Evolutionary conservation across 805 yeast species (phyloP).

Genomic region (Zygotorulaspora chibaensis): DNA sequence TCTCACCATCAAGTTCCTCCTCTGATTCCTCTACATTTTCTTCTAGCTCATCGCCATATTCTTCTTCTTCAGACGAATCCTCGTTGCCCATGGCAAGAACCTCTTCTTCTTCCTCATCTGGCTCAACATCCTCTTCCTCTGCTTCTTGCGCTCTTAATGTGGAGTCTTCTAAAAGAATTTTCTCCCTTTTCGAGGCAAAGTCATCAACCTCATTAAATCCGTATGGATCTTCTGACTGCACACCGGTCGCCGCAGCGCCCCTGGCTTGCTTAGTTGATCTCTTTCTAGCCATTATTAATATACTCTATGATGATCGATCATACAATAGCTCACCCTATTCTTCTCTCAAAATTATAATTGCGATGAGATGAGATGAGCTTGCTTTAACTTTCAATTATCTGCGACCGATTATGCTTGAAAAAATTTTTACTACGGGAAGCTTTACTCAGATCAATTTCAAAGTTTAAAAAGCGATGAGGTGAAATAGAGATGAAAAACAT

Average conservation of each 20-base stretch:
- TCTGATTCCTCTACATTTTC: conserved; percentile 30
- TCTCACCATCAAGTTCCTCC: conserved; percentile 35
- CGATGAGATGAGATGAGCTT: conserved; percentile 25
- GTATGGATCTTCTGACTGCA: conserved; percentile 34
- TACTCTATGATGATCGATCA: not conserved
- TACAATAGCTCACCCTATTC: too few species aligned
- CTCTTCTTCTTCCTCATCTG: conserved; percentile 48
- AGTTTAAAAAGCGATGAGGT: conserved; percentile 11
- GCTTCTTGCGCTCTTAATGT: conserved; percentile 40
- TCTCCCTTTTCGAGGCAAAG: conserved; percentile 57
- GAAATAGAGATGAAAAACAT: not conserved
- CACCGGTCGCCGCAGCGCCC: conserved; percentile 10
- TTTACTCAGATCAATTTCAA: conserved; percentile 1
- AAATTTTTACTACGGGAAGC: conserved; percentile 7
- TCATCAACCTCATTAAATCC: conserved; percentile 67
- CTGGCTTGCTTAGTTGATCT: conserved; percentile 24
- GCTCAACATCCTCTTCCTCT: conserved; percentile 44
- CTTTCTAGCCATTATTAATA: conserved; percentile 11
- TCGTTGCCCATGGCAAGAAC: conserved; percentile 48
- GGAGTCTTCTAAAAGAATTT: conserved; percentile 53
- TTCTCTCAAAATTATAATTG: not conserved
- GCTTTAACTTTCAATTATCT: conserved; percentile 3
- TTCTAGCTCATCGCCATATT: conserved; percentile 31
- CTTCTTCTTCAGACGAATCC: conserved; percentile 36
- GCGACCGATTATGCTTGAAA: conserved; percentile 8